These are phyloP conservation scores for Arthrobotrys conoides DNA, from an alignment of 2,329 filamentous ascomycete genomes.

Conservation along the genomic window DNA sequence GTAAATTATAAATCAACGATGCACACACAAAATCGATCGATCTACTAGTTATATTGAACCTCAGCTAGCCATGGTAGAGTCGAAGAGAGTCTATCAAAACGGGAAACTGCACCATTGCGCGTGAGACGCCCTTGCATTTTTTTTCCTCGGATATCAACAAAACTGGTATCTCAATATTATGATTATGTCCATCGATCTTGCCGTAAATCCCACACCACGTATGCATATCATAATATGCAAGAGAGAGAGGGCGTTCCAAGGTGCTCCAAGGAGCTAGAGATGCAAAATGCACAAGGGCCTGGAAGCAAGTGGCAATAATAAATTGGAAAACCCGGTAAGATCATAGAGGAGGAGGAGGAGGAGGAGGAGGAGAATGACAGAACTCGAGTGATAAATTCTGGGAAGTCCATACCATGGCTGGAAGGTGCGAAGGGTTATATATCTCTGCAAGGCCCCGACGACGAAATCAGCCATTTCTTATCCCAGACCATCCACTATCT, in stretches of 20 bases:
- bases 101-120: constrained; percentile 27
- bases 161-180: background rate
- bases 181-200: constrained; percentile 29
- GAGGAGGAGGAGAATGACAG: constrained; percentile 1
- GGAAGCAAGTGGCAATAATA: constrained; percentile 37
- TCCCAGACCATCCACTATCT: constrained; percentile 44
- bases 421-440: constrained; percentile 47
- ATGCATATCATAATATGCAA: constrained; percentile 43
- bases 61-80: constrained; percentile 24
- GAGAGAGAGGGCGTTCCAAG: constrained; percentile 33
- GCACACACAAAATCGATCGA: background rate
- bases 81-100: background rate
- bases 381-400: constrained; percentile 2
- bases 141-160: constrained; percentile 38
- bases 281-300: constrained; percentile 23
- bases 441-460: constrained; percentile 30
- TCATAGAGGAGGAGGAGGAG: background rate
- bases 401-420: constrained; percentile 42
- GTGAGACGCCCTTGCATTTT: constrained; percentile 42
- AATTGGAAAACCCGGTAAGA: constrained; percentile 16
- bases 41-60: background rate
- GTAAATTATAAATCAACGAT: constrained; percentile 25
- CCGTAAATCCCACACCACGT: constrained; percentile 35
- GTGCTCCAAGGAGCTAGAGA: constrained; percentile 28
- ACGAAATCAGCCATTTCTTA: constrained; percentile 48